phyloP scores from a whole-genome alignment of 176 grass and related monocot species.

The Musa troglodytarum region DNA sequence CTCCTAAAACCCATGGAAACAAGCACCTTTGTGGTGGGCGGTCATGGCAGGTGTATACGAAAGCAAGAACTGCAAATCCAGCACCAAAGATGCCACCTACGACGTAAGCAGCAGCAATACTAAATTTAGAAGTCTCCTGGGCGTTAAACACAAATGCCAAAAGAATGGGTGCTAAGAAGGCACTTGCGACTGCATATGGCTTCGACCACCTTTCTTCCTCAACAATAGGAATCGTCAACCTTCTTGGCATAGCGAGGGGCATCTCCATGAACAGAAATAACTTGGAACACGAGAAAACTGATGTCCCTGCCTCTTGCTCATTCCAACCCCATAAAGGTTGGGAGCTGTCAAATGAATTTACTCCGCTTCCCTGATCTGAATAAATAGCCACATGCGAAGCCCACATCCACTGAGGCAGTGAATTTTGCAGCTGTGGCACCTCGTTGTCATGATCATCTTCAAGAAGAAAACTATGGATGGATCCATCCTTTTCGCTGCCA shows the following conservation, averaged over 20 bases:
- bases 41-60: slow-evolving; percentile 50
- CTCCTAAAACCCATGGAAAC: slow-evolving; percentile 93
- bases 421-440: slow-evolving; percentile 32
- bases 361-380: slow-evolving; percentile 64
- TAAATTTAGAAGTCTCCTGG: slow-evolving; percentile 36
- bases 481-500: slow-evolving; percentile 50
- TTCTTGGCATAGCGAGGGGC: slow-evolving; percentile 81
- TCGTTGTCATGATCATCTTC: slow-evolving; percentile 53
- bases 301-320: slow-evolving; percentile 42
- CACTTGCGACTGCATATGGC: slow-evolving; percentile 66
- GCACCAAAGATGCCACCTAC: slow-evolving; percentile 47
- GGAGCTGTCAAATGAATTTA: slow-evolving; percentile 39
- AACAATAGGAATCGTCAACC: slow-evolving; percentile 74
- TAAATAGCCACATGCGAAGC: slow-evolving; percentile 97
- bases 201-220: slow-evolving; percentile 91
- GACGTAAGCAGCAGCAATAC: slow-evolving; percentile 32
- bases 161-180: slow-evolving; percentile 62
- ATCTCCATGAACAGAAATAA: slow-evolving; percentile 70
- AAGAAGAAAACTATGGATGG: slow-evolving; percentile 68
- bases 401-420: slow-evolving; percentile 99
- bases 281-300: slow-evolving; percentile 43
- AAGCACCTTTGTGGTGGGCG: slow-evolving; percentile 67
- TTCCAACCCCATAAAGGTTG: slow-evolving; percentile 98
- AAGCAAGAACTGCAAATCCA: slow-evolving; percentile 50
- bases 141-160: slow-evolving; percentile 66